A percentile compares a stretch with the other conserved stretches of the same genome.
phyloP scores from a whole-genome alignment of 2,329 filamentous ascomycete genomes.

The Nemania sp. region DNA sequence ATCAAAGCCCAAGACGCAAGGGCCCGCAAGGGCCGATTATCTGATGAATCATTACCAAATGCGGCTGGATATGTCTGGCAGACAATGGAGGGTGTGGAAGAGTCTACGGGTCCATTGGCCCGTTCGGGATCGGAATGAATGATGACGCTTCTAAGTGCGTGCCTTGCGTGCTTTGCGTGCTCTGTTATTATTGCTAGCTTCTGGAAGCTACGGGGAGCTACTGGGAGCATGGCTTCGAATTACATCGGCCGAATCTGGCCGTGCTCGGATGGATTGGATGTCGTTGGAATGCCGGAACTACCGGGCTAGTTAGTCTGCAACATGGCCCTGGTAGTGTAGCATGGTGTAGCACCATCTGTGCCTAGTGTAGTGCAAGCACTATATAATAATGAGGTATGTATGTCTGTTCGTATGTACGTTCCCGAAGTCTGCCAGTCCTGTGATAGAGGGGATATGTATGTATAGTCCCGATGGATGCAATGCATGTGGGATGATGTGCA shows the following conservation, averaged over 20 bases:
- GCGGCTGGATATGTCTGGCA: constrained; percentile 28
- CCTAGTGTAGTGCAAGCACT: not conserved
- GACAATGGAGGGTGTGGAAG: constrained; percentile 11
- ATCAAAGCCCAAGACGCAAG: constrained; percentile 13
- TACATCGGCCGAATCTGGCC: constrained; percentile 27
- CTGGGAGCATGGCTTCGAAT: constrained; percentile 28
- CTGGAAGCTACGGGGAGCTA: too few relatives aligned
- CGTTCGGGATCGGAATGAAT: constrained; percentile 5
- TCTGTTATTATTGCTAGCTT: constrained; percentile 4
- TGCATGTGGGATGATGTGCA: constrained; percentile 37
- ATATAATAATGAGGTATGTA: not conserved
- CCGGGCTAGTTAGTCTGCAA: constrained; percentile 18
- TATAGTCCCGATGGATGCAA: constrained; percentile 11
- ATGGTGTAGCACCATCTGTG: too few relatives aligned
- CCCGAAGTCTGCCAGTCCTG: constrained; percentile 26
- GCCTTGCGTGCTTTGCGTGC: constrained; percentile 40
- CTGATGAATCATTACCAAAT: constrained; percentile 39
- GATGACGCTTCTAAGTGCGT: constrained; percentile 39
- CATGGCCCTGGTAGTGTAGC: not conserved
- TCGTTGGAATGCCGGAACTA: constrained; percentile 33
- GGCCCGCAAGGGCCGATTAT: constrained; percentile 30
- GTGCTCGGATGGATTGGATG: constrained; percentile 35
- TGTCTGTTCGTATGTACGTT: not conserved
- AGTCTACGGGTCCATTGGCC: constrained; percentile 23
- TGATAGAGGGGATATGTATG: constrained; percentile 35